Evolutionary conservation across 306 rosid species (phyloP).

Genomic region (Acacia acuminata): DNA sequence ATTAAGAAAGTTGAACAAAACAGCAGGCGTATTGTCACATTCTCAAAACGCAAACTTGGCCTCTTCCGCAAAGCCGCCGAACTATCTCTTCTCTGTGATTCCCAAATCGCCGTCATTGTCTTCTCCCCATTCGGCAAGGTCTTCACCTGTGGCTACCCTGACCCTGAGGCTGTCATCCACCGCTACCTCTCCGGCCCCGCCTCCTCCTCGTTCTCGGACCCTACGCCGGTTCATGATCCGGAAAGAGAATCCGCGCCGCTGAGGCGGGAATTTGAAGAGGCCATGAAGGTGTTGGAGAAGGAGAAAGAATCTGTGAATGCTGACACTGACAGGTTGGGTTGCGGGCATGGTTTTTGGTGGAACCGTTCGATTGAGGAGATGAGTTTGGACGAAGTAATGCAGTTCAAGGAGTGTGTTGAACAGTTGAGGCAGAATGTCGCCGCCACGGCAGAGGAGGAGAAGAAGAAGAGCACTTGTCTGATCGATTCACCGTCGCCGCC

Average conservation of each 20-base stretch:
- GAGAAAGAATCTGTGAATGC: neutral
- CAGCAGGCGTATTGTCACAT: slow-evolving; percentile 44
- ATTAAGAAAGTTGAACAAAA: slow-evolving; percentile 33
- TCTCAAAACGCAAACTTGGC: slow-evolving; percentile 62
- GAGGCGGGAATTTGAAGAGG: neutral
- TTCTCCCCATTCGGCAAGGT: slow-evolving; percentile 53
- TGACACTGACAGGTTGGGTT: neutral
- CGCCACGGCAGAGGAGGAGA: neutral
- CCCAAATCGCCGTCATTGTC: slow-evolving; percentile 45
- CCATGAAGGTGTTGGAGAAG: neutral
- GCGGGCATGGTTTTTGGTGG: slow-evolving; percentile 22
- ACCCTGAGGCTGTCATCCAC: neutral
- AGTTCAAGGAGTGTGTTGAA: slow-evolving; percentile 15
- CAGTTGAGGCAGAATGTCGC: slow-evolving; percentile 2
- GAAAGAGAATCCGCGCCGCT: neutral
- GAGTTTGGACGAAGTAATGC: slow-evolving; percentile 25
- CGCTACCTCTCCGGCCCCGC: neutral
- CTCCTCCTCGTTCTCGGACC: neutral
- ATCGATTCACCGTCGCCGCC: no score
- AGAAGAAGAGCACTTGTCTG: no score
- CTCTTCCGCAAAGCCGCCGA: slow-evolving; percentile 69
- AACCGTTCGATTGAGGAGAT: neutral
- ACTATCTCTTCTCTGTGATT: slow-evolving; percentile 53
- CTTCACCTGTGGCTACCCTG: slow-evolving; percentile 55
- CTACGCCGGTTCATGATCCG: neutral